phyloP scores from a whole-genome alignment of 495 filamentous ascomycete genomes.

The Talaromyces ruber region DNA sequence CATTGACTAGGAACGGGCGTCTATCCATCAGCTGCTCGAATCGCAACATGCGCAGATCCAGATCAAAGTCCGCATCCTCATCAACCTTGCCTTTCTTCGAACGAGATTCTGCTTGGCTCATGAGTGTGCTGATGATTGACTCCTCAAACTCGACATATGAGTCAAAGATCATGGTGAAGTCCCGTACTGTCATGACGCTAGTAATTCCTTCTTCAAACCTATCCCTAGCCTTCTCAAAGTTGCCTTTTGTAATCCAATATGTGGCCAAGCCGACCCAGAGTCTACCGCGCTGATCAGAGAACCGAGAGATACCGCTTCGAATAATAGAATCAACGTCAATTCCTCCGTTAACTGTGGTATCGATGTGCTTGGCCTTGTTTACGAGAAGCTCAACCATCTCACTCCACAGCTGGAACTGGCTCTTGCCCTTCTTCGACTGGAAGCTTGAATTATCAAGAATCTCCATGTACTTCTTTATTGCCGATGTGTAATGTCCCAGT shows the following conservation, averaged over 20 bases:
- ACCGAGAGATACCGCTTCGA: slow-evolving; percentile 84
- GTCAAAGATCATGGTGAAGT: slow-evolving; percentile 96
- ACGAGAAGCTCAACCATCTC: slow-evolving; percentile 98
- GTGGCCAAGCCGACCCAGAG: slow-evolving; percentile 95
- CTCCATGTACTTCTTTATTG: slow-evolving; percentile 86
- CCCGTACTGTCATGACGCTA: slow-evolving; percentile 98
- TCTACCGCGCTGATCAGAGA: slow-evolving; percentile 90
- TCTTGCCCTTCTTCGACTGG: slow-evolving; percentile 85
- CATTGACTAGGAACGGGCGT: slow-evolving; percentile 92
- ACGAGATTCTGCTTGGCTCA: slow-evolving; percentile 77
- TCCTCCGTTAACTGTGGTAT: slow-evolving; percentile 66
- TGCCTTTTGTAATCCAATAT: slow-evolving; percentile 91
- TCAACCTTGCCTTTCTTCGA: slow-evolving; percentile 75
- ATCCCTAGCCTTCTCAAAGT: slow-evolving; percentile 86
- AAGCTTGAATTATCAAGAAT: slow-evolving; percentile 90
- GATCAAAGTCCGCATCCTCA: slow-evolving; percentile 85
- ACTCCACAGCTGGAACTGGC: slow-evolving; percentile 93
- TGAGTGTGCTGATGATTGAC: slow-evolving; percentile 81
- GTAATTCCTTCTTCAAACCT: slow-evolving; percentile 95
- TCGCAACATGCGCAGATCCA: slow-evolving; percentile 95
- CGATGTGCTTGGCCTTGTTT: slow-evolving; percentile 76
- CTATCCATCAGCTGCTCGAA: slow-evolving; percentile 99
- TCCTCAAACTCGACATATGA: slow-evolving; percentile 96
- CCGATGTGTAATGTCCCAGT: slow-evolving; percentile 80
- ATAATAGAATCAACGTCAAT: slow-evolving; percentile 94